Percentiles rank a stretch among this genome's conserved stretches.
These are phyloP conservation scores for Candida ulmi DNA, from an alignment of 805 yeast genomes.

Conservation along the genomic window DNA sequence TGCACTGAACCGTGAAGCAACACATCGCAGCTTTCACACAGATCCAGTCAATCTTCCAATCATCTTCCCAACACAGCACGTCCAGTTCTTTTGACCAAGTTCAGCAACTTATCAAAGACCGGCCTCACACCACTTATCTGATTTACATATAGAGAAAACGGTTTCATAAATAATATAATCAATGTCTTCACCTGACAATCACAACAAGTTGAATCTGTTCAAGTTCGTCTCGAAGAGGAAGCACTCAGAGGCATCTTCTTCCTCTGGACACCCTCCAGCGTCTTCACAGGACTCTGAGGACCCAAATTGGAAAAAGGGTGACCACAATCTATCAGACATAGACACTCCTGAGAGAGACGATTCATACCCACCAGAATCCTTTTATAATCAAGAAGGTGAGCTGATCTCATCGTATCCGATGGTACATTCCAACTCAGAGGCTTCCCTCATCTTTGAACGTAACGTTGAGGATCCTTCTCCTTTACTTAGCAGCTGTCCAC, in stretches of 20 bases:
- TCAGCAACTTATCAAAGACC: no score
- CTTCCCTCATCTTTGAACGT: slow-evolving; percentile 58
- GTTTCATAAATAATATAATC: no score
- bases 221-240: slow-evolving; percentile 4
- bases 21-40: no score
- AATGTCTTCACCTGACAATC: neutral
- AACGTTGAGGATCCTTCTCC: slow-evolving; percentile 53
- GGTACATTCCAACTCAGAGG: slow-evolving; percentile 11
- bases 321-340: slow-evolving; percentile 2
- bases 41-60: no score
- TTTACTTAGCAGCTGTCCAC: slow-evolving; percentile 20
- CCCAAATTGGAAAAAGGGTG: neutral
- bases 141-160: no score
- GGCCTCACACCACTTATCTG: no score
- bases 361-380: slow-evolving; percentile 14
- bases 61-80: no score
- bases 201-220: slow-evolving; percentile 2
- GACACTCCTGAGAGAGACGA: slow-evolving; percentile 16
- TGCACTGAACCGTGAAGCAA: no score
- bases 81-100: no score
- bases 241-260: neutral
- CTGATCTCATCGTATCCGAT: neutral
- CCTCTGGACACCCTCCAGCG: neutral
- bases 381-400: slow-evolving; percentile 1
- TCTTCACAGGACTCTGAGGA: neutral